Conservation (phyloP, 805 yeast genomes). For the Diddensiella transvaalensis region DNA sequence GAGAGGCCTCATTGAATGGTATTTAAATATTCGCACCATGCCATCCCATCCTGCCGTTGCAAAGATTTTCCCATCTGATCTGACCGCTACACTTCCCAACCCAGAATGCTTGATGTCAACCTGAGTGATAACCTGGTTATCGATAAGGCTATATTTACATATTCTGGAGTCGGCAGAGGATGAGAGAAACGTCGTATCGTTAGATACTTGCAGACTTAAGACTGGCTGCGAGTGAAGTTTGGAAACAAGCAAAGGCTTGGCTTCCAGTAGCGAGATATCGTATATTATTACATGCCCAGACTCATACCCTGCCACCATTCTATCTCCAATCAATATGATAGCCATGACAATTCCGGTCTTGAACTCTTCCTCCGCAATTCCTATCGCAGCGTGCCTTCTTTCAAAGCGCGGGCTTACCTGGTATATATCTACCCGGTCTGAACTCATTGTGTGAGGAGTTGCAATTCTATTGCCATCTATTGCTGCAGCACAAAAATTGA, state of each 20-base stretch:
- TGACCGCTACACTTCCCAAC: constrained; percentile 25
- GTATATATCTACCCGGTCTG: constrained; percentile 58
- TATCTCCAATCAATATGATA: constrained; percentile 37
- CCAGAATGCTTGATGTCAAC: constrained; percentile 30
- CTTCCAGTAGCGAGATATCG: constrained; percentile 22
- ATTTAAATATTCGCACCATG: constrained; percentile 31
- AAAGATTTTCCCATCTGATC: constrained; percentile 24
- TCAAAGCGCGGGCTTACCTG: constrained; percentile 7
- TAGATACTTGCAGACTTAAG: constrained; percentile 26
- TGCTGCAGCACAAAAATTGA: constrained; percentile 69
- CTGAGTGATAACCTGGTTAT: constrained; percentile 1
- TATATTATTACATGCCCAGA: constrained; percentile 55
- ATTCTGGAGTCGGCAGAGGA: constrained; percentile 34
- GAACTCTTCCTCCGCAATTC: constrained; percentile 20
- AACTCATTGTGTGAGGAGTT: constrained; percentile 62
- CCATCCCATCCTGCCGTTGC: constrained; percentile 43
- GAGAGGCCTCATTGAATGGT: constrained; percentile 28
- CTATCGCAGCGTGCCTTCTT: constrained; percentile 13
- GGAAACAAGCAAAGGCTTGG: constrained; percentile 15
- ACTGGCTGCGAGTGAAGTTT: constrained; percentile 34
- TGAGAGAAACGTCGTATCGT: constrained; percentile 27
- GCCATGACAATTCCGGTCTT: constrained; percentile 70
- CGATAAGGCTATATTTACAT: constrained; percentile 26
- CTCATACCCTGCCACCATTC: constrained; percentile 59
- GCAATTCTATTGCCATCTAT: constrained; percentile 39